phyloP scores from a whole-genome alignment of 257 asterid species.

The Petunia axillaris region DNA sequence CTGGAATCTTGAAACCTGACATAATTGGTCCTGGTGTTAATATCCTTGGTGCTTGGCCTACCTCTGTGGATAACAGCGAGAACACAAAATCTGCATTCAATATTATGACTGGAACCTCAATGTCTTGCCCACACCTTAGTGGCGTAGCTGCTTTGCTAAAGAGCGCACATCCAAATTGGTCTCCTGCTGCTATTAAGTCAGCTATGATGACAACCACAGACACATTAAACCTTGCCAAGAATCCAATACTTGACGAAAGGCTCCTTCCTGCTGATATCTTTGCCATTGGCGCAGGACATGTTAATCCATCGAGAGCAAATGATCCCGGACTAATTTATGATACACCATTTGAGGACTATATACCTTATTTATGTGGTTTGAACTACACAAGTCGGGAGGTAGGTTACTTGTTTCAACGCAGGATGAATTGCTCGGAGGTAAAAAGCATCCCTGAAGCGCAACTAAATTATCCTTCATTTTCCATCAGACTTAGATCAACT shows the following conservation, averaged over 20 bases:
- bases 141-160: constrained; percentile 53
- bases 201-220: constrained; percentile 64
- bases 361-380: constrained; percentile 51
- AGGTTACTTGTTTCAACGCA: constrained; percentile 2
- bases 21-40: constrained; percentile 65
- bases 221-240: constrained; percentile 28
- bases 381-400: constrained; percentile 43
- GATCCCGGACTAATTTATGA: constrained; percentile 62
- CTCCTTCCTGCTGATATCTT: constrained; percentile 40
- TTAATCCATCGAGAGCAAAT: constrained; percentile 45
- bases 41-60: constrained; percentile 57
- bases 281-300: constrained; percentile 56
- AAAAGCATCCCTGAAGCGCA: constrained; percentile 35
- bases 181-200: constrained; percentile 56
- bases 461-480: constrained; percentile 36
- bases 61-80: constrained; percentile 33
- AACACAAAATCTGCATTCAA: constrained; percentile 41
- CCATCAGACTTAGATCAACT: constrained; percentile 19
- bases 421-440: constrained; percentile 34
- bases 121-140: constrained; percentile 54
- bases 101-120: constrained; percentile 55
- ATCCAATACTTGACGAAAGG: constrained; percentile 40
- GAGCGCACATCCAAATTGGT: constrained; percentile 53
- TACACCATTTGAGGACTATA: constrained; percentile 45
- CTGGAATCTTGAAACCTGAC: constrained; percentile 64